Evolutionary conservation across 208 protist species (phyloP).

Genomic region (Acanthamoeba royreba): DNA sequence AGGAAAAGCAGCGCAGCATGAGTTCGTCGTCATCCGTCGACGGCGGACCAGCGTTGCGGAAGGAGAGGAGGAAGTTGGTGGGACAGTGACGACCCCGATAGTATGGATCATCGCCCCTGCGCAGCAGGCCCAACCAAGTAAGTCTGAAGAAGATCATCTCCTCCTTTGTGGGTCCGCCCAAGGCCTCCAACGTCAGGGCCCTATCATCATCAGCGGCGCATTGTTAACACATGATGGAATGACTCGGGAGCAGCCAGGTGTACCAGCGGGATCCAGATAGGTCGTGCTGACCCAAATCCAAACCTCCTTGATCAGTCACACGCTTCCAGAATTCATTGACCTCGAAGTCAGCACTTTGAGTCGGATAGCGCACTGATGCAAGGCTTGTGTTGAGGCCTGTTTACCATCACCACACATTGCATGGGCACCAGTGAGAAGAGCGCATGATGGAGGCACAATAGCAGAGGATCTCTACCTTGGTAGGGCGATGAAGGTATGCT

Average conservation of each 20-base stretch:
- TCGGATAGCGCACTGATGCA: not conserved
- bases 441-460: not conserved
- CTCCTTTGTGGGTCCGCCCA: not conserved
- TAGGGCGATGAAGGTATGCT: not conserved
- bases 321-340: not conserved
- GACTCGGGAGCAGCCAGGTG: not conserved
- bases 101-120: not conserved
- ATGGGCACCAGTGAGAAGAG: not conserved
- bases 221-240: not conserved
- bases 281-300: not conserved
- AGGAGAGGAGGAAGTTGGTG: not conserved
- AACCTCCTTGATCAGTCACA: not conserved
- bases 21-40: not conserved
- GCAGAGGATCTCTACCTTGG: not conserved
- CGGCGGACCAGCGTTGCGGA: not conserved
- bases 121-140: not conserved
- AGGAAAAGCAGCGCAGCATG: too few relatives aligned
- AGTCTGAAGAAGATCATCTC: not conserved
- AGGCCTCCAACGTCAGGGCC: not conserved
- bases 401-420: not conserved
- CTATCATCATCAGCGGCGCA: not conserved
- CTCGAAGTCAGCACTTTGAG: not conserved
- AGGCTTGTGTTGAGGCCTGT: not conserved
- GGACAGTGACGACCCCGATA: not conserved
- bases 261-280: not conserved